phyloP scores from a whole-genome alignment of 768 basidiomycete genomes.

The Russula foetens region DNA sequence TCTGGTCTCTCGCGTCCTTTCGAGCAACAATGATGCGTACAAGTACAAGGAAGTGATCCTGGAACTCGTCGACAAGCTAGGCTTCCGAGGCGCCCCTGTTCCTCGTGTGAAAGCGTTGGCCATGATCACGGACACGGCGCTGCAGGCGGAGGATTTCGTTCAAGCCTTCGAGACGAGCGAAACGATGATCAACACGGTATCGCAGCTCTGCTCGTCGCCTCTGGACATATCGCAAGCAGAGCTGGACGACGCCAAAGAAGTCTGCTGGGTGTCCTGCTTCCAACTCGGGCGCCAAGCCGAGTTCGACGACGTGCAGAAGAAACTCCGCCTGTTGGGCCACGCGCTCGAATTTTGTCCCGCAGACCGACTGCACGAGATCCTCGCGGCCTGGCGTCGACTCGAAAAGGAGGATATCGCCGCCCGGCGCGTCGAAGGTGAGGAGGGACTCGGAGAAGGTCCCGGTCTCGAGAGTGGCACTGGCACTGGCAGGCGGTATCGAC shows the following conservation, averaged over 20 bases:
- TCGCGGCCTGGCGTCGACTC: conserved; percentile 66
- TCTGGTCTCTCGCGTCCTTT: conserved; percentile 80
- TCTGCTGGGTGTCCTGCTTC: conserved; percentile 87
- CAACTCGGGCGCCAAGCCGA: conserved; percentile 80
- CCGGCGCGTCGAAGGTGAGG: conserved; percentile 35
- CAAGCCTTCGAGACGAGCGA: conserved; percentile 66
- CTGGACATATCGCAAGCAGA: conserved; percentile 28
- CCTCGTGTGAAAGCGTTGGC: conserved; percentile 78
- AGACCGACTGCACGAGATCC: conserved; percentile 69
- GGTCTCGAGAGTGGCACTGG: too few relatives aligned
- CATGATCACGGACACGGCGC: conserved; percentile 86
- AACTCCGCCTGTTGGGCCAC: conserved; percentile 64
- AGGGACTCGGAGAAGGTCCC: too few relatives aligned
- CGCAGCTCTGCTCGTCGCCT: conserved; percentile 36
- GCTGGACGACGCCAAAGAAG: conserved; percentile 57
- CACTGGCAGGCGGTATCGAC: not conserved
- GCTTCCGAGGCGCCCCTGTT: conserved; percentile 59
- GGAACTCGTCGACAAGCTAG: conserved; percentile 84
- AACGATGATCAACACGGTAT: conserved; percentile 59
- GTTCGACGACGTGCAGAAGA: conserved; percentile 58
- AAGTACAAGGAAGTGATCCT: conserved; percentile 89
- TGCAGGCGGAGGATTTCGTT: conserved; percentile 72
- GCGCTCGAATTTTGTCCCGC: conserved; percentile 83
- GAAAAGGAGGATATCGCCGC: conserved; percentile 58
- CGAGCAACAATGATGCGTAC: conserved; percentile 79